Evolutionary conservation across 2,329 filamentous ascomycete species (phyloP), one percentile per base, ranked within the genome.

Genomic region (Exophiala calicioides): DNA sequence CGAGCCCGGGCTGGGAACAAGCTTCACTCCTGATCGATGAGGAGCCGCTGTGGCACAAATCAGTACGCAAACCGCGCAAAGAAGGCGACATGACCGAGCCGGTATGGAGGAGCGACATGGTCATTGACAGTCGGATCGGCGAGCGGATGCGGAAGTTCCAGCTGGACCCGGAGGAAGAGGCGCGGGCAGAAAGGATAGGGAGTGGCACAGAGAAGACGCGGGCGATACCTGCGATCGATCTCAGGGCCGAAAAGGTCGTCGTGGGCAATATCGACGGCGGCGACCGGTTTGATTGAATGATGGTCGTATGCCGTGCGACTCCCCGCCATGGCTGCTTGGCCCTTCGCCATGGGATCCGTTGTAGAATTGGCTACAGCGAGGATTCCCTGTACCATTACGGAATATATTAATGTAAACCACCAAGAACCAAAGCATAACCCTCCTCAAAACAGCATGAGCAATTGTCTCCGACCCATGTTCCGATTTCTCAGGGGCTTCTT

Each of bases 21-120:
- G 73, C 86, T 62, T 72, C 68, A 3, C 70, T 81, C 9, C 78
- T 95, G 19, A 72, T 74, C 27, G 70, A 81, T 26, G 90, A 93
- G 70, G 89, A 95, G 69, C 69, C 69, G 33, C 81, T 91, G 64
- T 95, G 90, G 90, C 83, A 85, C 66, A 95, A 94, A 70, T 82
- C 78, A n/a, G 79, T 84, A 4, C 83, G 80, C 68, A 81, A 84
- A 58, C 65, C 65, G 26, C 61, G 63, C 15, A 73, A 77, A 41
- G 65, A 73, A 40, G 70, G 70, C 48, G 73, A 72, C 29, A 72
- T 76, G 45, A 75, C 74, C 53, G 87, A 90, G 68, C 81, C 79
- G 59, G 83, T 90, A 38, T 95, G 88, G 87, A 67, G 85, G 6
- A 80, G 84, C 43, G 79, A 83, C 8, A 73, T 96, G 41, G 82